Conservation (phyloP, 208 protist genomes). For the Strigomonas culicis region DNA sequence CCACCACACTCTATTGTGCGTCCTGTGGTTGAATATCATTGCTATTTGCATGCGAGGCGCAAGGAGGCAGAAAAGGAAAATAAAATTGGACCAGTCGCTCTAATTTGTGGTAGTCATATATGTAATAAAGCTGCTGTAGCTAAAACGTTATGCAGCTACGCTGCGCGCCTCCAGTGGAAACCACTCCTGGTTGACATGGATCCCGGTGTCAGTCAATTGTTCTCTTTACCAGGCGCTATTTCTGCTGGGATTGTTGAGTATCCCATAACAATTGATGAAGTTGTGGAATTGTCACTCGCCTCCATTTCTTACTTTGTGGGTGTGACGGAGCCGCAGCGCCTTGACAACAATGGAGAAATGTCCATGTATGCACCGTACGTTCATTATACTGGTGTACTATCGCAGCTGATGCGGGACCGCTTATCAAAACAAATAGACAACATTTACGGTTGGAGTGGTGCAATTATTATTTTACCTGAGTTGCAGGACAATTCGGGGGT, state of each 20-base stretch:
- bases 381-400: conserved; percentile 49
- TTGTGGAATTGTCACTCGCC: conserved; percentile 41
- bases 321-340: conserved; percentile 48
- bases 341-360: conserved; percentile 26
- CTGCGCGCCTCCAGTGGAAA: conserved; percentile 68
- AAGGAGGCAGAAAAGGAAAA: conserved; percentile 32
- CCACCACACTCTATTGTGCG: conserved; percentile 43
- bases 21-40: conserved; percentile 84
- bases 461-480: conserved; percentile 64
- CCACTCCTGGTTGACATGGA: conserved; percentile 76
- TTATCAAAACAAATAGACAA: conserved; percentile 43
- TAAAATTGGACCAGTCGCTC: conserved; percentile 45
- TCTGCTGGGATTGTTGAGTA: conserved; percentile 62
- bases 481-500: conserved; percentile 52
- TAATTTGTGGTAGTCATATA: conserved; percentile 63
- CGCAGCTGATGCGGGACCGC: conserved; percentile 34
- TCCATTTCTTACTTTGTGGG: conserved; percentile 79
- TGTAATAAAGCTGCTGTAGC: conserved; percentile 43
- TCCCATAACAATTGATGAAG: conserved; percentile 65
- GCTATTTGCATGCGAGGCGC: conserved; percentile 52
- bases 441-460: conserved; percentile 64
- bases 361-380: conserved; percentile 52
- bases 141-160: conserved; percentile 71
- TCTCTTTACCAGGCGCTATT: conserved; percentile 65
- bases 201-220: conserved; percentile 38